These are phyloP conservation scores for Serendipita indica DNA, from an alignment of 768 basidiomycete genomes.

Conservation along the genomic window DNA sequence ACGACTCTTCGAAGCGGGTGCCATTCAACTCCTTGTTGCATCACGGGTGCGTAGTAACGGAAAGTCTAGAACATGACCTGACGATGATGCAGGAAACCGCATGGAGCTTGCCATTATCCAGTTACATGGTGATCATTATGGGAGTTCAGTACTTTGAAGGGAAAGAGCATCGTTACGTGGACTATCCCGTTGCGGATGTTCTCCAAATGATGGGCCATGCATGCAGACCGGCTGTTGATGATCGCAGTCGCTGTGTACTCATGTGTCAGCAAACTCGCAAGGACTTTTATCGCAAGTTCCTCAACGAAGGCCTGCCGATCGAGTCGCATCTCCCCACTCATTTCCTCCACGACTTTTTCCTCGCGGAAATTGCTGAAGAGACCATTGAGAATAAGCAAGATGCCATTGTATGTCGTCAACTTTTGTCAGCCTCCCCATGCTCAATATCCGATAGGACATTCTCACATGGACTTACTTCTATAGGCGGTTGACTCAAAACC, in stretches of 20 bases:
- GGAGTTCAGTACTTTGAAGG: conserved; percentile 96
- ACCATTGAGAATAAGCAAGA: conserved; percentile 99
- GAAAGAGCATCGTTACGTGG: conserved; percentile 93
- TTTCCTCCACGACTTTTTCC: conserved; percentile 89
- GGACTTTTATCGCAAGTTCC: conserved; percentile 98
- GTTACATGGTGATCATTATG: conserved; percentile 99
- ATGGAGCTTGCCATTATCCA: conserved; percentile 86
- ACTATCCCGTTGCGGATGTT: conserved; percentile 97
- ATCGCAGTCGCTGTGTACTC: conserved; percentile 80
- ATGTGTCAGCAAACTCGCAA: conserved; percentile 98
- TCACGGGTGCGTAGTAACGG: conserved; percentile 50
- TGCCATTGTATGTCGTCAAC: conserved; percentile 49
- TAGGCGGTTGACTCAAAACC: conserved; percentile 92
- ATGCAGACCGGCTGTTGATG: conserved; percentile 78
- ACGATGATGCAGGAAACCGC: conserved; percentile 58
- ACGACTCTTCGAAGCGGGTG: conserved; percentile 81
- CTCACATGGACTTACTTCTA: conserved; percentile 99
- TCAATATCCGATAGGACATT: conserved; percentile 48
- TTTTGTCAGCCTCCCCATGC: not conserved
- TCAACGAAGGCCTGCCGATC: conserved; percentile 92
- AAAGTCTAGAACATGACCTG: not conserved
- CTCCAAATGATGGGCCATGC: conserved; percentile 99
- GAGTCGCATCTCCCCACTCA: conserved; percentile 89
- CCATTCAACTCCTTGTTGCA: conserved; percentile 86
- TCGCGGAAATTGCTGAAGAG: conserved; percentile 95